Evolutionary conservation across 2,329 filamentous ascomycete genomes (phyloP).

Genomic region (Penicillium frequentans): DNA sequence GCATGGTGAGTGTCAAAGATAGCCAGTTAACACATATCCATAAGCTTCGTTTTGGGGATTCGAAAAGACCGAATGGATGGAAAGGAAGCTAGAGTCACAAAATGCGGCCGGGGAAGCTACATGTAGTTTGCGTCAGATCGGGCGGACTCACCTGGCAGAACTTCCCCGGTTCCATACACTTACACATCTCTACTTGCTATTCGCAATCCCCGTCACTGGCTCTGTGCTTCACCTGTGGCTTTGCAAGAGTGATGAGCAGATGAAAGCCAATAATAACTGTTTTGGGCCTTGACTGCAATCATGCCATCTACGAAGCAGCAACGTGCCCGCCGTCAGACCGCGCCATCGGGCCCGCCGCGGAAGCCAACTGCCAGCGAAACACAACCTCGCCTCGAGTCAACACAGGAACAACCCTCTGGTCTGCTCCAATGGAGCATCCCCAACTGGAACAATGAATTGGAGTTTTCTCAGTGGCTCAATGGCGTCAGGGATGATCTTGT

Average conservation of each 20-base stretch:
- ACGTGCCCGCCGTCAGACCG: conserved; percentile 39
- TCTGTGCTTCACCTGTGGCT: neutral
- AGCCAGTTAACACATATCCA: neutral
- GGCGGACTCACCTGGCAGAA: conserved; percentile 38
- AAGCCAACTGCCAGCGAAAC: conserved; percentile 26
- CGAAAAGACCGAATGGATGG: neutral
- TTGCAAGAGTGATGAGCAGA: conserved; percentile 10
- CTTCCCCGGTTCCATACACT: conserved; percentile 25
- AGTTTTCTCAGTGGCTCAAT: conserved; percentile 61
- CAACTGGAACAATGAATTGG: conserved; percentile 52
- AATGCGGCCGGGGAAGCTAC: conserved; percentile 14
- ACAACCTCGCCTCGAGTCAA: conserved; percentile 13
- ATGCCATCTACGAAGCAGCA: conserved; percentile 31
- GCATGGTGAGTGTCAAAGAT: conserved; percentile 2
- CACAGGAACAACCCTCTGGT: conserved; percentile 7
- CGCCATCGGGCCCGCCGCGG: conserved; percentile 34
- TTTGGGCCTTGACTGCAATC: conserved; percentile 13
- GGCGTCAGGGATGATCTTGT: conserved; percentile 67
- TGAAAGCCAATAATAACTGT: neutral
- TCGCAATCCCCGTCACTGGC: neutral
- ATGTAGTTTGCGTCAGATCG: conserved; percentile 27
- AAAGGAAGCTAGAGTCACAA: neutral
- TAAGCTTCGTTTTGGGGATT: neutral
- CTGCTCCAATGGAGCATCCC: conserved; percentile 9
- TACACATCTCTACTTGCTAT: conserved; percentile 17